phyloP scores from a whole-genome alignment of 1,139 yeast species.

The Lizanozyma gosingica region DNA sequence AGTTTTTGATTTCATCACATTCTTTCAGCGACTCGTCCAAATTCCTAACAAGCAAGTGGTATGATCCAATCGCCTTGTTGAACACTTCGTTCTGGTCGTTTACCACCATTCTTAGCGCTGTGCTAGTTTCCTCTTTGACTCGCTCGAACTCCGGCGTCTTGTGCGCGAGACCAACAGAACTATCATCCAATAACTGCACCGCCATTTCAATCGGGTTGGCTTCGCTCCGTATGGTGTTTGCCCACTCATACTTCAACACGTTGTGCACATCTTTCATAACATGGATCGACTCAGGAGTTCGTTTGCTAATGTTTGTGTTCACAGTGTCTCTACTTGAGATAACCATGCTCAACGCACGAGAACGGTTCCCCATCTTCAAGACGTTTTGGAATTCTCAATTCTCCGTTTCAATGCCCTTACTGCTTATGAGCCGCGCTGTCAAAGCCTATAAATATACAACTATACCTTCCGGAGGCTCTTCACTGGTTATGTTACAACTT shows the following conservation, averaged over 20 bases:
- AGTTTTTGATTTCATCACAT: constrained; percentile 40
- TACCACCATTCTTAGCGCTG: constrained; percentile 59
- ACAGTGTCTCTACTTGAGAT: background rate
- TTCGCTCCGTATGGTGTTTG: constrained; percentile 13
- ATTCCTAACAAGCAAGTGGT: constrained; percentile 9
- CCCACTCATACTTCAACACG: background rate
- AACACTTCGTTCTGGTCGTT: constrained; percentile 80
- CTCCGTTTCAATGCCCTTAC: no score
- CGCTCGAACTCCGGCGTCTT: constrained; percentile 50
- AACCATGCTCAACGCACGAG: background rate
- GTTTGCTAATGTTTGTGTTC: background rate
- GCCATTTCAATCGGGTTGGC: constrained; percentile 83
- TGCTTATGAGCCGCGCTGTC: no score
- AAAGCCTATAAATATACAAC: no score
- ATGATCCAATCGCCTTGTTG: constrained; percentile 47
- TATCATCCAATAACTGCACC: constrained; percentile 67
- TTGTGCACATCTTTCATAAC: background rate
- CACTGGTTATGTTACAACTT: no score
- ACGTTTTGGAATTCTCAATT: no score
- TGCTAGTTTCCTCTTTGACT: constrained; percentile 45
- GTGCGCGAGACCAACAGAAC: constrained; percentile 83
- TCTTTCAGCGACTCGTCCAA: constrained; percentile 22
- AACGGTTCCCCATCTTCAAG: background rate
- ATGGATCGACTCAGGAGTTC: background rate
- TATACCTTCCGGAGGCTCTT: no score